Evolutionary conservation across 768 basidiomycete species (phyloP).

Genomic region (Amyloporia xantha): DNA sequence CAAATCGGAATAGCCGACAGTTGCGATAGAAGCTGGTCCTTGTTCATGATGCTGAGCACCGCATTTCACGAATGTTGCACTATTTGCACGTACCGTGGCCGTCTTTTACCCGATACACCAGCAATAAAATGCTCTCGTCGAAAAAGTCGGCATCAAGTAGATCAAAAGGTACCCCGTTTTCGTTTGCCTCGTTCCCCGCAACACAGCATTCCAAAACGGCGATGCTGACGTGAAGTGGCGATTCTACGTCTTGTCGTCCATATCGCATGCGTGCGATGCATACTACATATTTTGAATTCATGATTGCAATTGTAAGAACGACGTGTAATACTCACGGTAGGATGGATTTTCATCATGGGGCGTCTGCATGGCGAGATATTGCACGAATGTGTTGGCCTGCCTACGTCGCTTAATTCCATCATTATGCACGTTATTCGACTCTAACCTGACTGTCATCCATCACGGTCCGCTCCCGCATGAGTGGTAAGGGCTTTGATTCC

Average conservation of each 20-base stretch:
- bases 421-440: conserved; percentile 15
- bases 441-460: conserved; percentile 43
- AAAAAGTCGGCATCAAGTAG: conserved; percentile 71
- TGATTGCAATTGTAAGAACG: not conserved
- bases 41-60: conserved; percentile 30
- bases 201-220: conserved; percentile 51
- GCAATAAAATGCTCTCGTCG: conserved; percentile 62
- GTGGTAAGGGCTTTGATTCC: conserved; percentile 8
- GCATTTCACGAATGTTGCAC: not conserved
- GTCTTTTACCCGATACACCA: conserved; percentile 50
- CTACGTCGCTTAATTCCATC: conserved; percentile 5
- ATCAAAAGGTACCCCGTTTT: conserved; percentile 35
- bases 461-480: conserved; percentile 51
- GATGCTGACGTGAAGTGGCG: conserved; percentile 35
- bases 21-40: conserved; percentile 58
- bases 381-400: conserved; percentile 28
- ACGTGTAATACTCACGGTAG: conserved; percentile 37
- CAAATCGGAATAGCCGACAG: conserved; percentile 54
- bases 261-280: conserved; percentile 50
- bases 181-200: conserved; percentile 32
- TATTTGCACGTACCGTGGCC: conserved; percentile 39
- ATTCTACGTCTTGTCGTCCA: conserved; percentile 31
- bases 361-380: conserved; percentile 47
- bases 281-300: conserved; percentile 33
- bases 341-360: conserved; percentile 31